phyloP scores from a whole-genome alignment of 83 land plant genomes.

The Thuja plicata region DNA sequence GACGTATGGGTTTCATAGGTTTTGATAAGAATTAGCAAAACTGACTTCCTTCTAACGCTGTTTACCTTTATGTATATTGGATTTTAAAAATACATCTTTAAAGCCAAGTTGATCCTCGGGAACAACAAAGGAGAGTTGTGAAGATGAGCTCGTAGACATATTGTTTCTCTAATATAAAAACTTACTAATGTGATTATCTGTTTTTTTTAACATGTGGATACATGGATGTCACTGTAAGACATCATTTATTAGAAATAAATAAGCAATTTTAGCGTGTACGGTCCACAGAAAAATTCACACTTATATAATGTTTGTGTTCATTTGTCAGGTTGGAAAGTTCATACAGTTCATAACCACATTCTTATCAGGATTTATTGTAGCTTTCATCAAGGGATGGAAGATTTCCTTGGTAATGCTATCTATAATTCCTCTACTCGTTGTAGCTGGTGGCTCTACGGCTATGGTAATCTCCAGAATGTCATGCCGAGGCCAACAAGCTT shows the following conservation, averaged over 20 bases:
- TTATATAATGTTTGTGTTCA: neutral
- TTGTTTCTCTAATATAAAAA: neutral
- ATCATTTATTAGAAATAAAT: neutral
- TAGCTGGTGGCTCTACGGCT: constrained; percentile 47
- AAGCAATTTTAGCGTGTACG: neutral
- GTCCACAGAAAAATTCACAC: neutral
- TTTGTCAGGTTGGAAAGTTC: constrained; percentile 59
- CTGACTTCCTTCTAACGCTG: too few species aligned
- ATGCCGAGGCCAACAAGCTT: constrained; percentile 56
- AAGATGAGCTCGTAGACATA: neutral
- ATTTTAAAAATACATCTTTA: too few species aligned
- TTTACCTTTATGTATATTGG: too few species aligned
- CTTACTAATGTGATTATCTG: neutral
- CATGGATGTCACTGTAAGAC: neutral
- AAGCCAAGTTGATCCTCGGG: neutral
- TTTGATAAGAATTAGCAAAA: too few species aligned
- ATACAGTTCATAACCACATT: constrained; percentile 49
- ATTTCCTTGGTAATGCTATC: constrained; percentile 55
- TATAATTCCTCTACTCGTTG: constrained; percentile 41
- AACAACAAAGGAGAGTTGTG: neutral
- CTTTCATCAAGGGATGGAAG: constrained; percentile 68
- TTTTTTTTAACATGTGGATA: constrained; percentile 7
- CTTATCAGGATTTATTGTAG: constrained; percentile 56
- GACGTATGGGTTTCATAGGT: neutral
- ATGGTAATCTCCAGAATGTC: constrained; percentile 40